Base-by-base conservation (phyloP, 176 grass and related monocot genomes). In the Secale cereale region DNA sequence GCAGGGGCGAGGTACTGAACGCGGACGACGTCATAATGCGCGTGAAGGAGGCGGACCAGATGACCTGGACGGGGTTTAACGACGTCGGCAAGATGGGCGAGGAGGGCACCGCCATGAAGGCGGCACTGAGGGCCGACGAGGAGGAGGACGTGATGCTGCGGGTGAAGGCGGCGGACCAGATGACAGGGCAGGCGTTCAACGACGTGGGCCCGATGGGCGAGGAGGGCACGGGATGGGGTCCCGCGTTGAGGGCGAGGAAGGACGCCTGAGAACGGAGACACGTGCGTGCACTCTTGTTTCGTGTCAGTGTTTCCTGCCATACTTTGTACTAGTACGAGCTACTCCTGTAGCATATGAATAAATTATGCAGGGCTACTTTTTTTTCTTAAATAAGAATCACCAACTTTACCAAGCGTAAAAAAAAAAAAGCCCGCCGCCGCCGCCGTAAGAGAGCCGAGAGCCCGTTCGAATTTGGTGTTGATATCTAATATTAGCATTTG, bases 181-280 rank as follows among this genome's bases (percentile, higher is more conserved):
- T 87, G 89, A 91, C 81, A 3, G 89, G 89, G 11, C 76, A 70
- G 59, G 30, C 3, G 50, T 84, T 91, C 76, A 91, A 91, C 75
- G 85, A 87, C 85, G 89, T 84, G 2, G 85, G 85, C 7, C 3
- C 0, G 8, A 91, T 87, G 76, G 89, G 89, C 0, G 85, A 70
- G 22, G 85, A 87, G 37, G 89, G 89, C 59, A 87, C 85, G 85
- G 85, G 41, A 59, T 60, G 77, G 32, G 70, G 35, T 46, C 33
- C 79, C 29, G 61, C 78, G 11, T 19, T 17, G 40, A 76, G 73
- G 73, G 37, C 78, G 37, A 36, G 25, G 78, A 46, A 41, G 16
- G 43, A 31, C 16, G 71, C 15, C 41, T 74, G 71, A 74, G 26
- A 69, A 17, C 26, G 43, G 11, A 15, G 64, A 14, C 27, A 28